Base-by-base conservation (phyloP, 2,329 filamentous ascomycete genomes). In the Cordyceps tenuipes region DNA sequence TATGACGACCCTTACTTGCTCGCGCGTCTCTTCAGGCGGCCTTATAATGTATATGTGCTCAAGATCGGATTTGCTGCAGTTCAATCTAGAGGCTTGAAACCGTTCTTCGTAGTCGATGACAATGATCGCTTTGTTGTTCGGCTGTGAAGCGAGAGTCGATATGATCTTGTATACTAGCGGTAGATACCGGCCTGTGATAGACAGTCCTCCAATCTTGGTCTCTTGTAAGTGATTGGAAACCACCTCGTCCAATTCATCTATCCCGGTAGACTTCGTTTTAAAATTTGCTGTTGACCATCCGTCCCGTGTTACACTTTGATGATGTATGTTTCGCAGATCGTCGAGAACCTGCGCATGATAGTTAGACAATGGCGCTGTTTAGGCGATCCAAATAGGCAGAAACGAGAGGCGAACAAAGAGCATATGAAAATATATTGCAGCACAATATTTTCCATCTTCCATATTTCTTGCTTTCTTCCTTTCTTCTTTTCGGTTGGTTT, bases 111-210 rank as follows among this genome's bases (percentile, higher is more conserved):
- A 68, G 64, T 87, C 84, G 52, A 87, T 66, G 7, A 87, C 64
- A 0, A 81, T 72, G 8, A 87, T 67, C 7, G 80, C 72, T 66
- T 81, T 79, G 36, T 66, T 64, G 55, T 78, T 71, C 10, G 81
- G 79, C 5, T 75, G 63, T 0, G 75, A 70, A n/a, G 85, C 71
- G 43, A 85, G 73, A 2, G 73, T 74, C 4, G 79, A 79, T 26
- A 83, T 68, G 3, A 87, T 70, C 57, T 77, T 73, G 72, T 86
- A 84, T 41, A 86, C 66, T 9, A 87, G 72, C 0, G 82, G 78
- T 13, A 83, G 72, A 61, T 78, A 72, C 12, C 81, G 78, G 1
- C 83, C 82, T 17, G 75, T 76, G 57, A 86, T 69, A 15, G 78
- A 74, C 15, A 86, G 68, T 1, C 76, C 73, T 0, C 76, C 69